Percentiles rank a stretch among this genome's conserved stretches.
phyloP scores from a whole-genome alignment of 768 basidiomycete genomes.

The Termitomyces sp. region DNA sequence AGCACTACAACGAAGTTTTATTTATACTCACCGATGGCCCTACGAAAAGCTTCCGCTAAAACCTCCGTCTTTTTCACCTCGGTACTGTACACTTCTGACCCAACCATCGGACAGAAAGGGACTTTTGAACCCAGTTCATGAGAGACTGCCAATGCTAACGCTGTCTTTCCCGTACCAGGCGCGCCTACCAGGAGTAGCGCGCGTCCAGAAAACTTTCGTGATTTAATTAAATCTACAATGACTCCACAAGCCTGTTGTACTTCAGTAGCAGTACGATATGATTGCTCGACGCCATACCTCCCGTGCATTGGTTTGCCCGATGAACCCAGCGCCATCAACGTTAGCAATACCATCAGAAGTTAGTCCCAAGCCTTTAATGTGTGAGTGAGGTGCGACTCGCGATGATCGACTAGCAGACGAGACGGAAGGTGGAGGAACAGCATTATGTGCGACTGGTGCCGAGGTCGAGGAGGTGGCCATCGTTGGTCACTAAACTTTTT shows the following conservation, averaged over 20 bases:
- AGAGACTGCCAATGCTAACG: slow-evolving; percentile 89
- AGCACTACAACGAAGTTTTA: neutral
- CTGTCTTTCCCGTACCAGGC: slow-evolving; percentile 97
- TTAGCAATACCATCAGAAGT: slow-evolving; percentile 77
- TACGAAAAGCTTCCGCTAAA: slow-evolving; percentile 86
- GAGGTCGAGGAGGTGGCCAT: slow-evolving; percentile 37
- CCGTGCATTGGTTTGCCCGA: slow-evolving; percentile 85
- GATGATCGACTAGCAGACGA: slow-evolving; percentile 62
- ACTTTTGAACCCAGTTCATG: slow-evolving; percentile 94
- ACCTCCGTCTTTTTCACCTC: slow-evolving; percentile 99
- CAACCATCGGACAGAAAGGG: slow-evolving; percentile 98
- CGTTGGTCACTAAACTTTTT: slow-evolving; percentile 1
- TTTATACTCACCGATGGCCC: slow-evolving; percentile 80
- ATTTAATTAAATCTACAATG: slow-evolving; percentile 83
- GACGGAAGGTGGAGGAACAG: slow-evolving; percentile 62
- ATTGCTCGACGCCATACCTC: slow-evolving; percentile 51
- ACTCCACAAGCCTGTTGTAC: slow-evolving; percentile 77
- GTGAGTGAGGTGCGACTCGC: slow-evolving; percentile 87
- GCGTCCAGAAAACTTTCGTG: slow-evolving; percentile 89
- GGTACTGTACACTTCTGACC: slow-evolving; percentile 91
- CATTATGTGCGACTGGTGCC: slow-evolving; percentile 64
- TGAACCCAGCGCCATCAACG: slow-evolving; percentile 75
- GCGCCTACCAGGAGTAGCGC: slow-evolving; percentile 91
- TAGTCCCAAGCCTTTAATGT: slow-evolving; percentile 94
- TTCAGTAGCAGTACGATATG: neutral